Evolutionary conservation across 441 rosid species (phyloP).

Genomic region (Pelargonium fulgidum): DNA sequence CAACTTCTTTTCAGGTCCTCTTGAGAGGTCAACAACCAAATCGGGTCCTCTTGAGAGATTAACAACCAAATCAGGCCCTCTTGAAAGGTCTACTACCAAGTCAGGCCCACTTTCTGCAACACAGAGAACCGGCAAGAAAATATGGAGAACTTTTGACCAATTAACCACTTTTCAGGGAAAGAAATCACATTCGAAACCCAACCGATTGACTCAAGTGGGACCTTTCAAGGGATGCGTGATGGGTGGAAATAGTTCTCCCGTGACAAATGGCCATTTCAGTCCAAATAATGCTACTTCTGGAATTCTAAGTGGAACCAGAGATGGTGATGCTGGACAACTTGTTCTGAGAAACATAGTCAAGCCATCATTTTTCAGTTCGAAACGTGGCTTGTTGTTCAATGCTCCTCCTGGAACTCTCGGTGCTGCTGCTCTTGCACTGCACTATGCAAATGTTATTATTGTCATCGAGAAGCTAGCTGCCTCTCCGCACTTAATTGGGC

Average conservation of each 20-base stretch:
- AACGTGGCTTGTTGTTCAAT: conserved; percentile 40
- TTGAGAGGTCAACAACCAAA: conserved; percentile 36
- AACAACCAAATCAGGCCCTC: background rate
- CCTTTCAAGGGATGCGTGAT: conserved; percentile 73
- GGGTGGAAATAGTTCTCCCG: conserved; percentile 39
- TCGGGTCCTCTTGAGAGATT: background rate
- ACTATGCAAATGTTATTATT: conserved; percentile 84
- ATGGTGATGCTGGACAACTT: conserved; percentile 31
- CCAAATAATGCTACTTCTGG: conserved; percentile 26
- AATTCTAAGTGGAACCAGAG: conserved; percentile 31
- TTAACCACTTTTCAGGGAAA: conserved; percentile 34
- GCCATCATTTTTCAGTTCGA: conserved; percentile 32
- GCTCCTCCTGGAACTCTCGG: conserved; percentile 80
- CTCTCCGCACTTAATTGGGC: conserved; percentile 89
- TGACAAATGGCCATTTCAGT: conserved; percentile 34
- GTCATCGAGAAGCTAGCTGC: conserved; percentile 84
- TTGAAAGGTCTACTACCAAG: conserved; percentile 18
- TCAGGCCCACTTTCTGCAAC: conserved; percentile 51
- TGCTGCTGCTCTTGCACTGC: conserved; percentile 80
- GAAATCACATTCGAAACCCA: conserved; percentile 41
- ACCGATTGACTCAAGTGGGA: conserved; percentile 67
- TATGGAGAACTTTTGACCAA: conserved; percentile 45
- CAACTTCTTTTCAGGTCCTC: conserved; percentile 72
- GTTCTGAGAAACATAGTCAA: conserved; percentile 22
- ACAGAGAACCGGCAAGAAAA: conserved; percentile 44